phyloP scores from a whole-genome alignment of 1,139 yeast species.

The Spathaspora sp. region DNA sequence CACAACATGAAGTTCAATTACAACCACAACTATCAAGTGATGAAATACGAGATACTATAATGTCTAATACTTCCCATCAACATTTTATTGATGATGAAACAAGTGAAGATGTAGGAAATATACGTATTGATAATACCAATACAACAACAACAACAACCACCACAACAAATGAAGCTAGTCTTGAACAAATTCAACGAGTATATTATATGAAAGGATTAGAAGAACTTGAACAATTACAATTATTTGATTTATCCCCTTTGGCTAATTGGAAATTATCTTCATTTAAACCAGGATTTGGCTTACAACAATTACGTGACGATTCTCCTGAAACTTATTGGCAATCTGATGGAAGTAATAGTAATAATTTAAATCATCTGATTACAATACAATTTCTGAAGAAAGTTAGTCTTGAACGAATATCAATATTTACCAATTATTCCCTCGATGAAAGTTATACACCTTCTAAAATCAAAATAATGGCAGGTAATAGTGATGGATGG shows the following conservation, averaged over 20 bases:
- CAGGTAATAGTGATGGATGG: constrained; percentile 82
- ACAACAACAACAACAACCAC: constrained; percentile 18
- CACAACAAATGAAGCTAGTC: constrained; percentile 16
- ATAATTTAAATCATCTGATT: constrained; percentile 72
- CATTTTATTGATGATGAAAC: not conserved
- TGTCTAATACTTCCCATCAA: constrained; percentile 18
- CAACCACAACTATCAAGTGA: constrained; percentile 24
- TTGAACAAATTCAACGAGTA: constrained; percentile 41
- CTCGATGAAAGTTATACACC: constrained; percentile 95
- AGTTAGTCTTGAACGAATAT: constrained; percentile 68
- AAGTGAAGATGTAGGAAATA: not conserved
- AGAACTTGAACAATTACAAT: constrained; percentile 56
- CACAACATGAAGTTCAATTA: not conserved
- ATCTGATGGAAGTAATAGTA: constrained; percentile 68
- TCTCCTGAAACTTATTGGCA: constrained; percentile 86
- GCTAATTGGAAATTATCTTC: constrained; percentile 90
- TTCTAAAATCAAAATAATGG: constrained; percentile 61
- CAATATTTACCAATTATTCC: constrained; percentile 64
- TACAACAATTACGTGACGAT: constrained; percentile 70
- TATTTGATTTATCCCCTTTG: constrained; percentile 71
- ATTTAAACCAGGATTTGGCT: constrained; percentile 68
- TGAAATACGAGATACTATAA: constrained; percentile 35
- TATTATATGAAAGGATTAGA: constrained; percentile 50
- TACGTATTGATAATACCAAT: not conserved
- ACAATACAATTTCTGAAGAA: constrained; percentile 80